Base-by-base conservation (phyloP, 139 green algal species). In the Chlorella ohadii region DNA sequence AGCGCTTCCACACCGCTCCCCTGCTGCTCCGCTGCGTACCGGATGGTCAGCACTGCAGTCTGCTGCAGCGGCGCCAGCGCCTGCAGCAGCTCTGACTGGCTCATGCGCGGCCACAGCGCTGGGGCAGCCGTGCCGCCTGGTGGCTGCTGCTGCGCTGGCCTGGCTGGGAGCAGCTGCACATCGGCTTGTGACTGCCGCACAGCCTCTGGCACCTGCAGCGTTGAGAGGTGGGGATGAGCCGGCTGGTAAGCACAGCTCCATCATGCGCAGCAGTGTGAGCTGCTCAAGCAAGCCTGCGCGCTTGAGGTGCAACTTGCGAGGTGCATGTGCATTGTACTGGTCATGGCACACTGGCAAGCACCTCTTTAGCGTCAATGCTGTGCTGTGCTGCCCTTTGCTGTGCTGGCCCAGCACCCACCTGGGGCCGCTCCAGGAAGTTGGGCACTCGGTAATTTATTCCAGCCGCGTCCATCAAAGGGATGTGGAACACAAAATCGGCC, bases 401-500 rank as follows among this genome's bases (percentile, higher is more conserved):
- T n/a, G n/a, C n/a, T n/a, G 38, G 22, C 22, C 17, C 17, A 36
- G 20, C 15, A 41, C 31, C 70, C 20, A 65, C 61, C 63, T 74
- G 41, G 5, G 78, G 78, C 36, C 41, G 22, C 39, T 73, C 28
- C 78, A 83, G 20, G n/a, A 83, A 83, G 63, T 39, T 39, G 28
- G 63, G 34, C 39, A 74, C 31, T 28, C 78, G 78, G 63, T 75
- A 83, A 27, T 47, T 7, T 9, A 83, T 6, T 20, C n/a, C 25
- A 5, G 47, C 15, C 15, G 63, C 39, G 28, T 83, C 78, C 33
- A 83, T 34, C 23, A 34, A 25, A 0, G 61, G 34, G 28, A 83
- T 74, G 38, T 36, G 68, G n/a, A 83, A 70, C 16, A 83, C 25
- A 22, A 75, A 83, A n/a, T 83, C 78, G 61, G 61, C 33, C 4